A percentile compares a stretch with the other conserved stretches of the same genome.
These are phyloP conservation scores for Colletotrichum shisoi DNA, from an alignment of 2,329 filamentous ascomycete genomes.

Conservation along the genomic window DNA sequence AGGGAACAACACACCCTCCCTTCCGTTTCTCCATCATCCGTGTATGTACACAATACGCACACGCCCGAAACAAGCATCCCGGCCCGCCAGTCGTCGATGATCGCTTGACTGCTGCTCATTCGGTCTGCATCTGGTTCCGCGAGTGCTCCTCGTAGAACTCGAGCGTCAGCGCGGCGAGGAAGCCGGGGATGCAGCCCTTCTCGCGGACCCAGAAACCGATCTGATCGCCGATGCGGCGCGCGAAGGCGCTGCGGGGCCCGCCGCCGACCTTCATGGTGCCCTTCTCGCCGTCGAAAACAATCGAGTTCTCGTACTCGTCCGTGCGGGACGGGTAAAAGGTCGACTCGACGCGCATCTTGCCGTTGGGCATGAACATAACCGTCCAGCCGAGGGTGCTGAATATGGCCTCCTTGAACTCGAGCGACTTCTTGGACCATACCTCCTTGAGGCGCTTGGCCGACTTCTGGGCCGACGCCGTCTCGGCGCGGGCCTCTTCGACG, in stretches of 20 bases:
- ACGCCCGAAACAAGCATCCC: neutral
- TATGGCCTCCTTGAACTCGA: conserved; percentile 95
- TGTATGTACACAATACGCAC: neutral
- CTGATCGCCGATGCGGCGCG: conserved; percentile 80
- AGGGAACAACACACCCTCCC: no score
- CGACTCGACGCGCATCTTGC: conserved; percentile 88
- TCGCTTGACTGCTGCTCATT: conserved; percentile 1
- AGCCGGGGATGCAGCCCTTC: conserved; percentile 90
- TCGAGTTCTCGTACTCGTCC: conserved; percentile 75
- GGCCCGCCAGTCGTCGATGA: neutral
- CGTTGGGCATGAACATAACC: conserved; percentile 95
- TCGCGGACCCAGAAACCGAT: conserved; percentile 97
- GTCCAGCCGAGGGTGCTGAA: conserved; percentile 93
- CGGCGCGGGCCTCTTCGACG: conserved; percentile 73
- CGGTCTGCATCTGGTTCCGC: conserved; percentile 41
- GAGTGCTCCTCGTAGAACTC: conserved; percentile 85
- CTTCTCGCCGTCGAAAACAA: conserved; percentile 89
- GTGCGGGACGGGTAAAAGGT: conserved; percentile 77
- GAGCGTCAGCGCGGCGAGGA: conserved; percentile 86
- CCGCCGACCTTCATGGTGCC: conserved; percentile 98
- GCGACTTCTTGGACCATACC: conserved; percentile 88
- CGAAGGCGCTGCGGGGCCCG: conserved; percentile 86
- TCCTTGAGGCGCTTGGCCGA: conserved; percentile 85
- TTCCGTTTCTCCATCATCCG: neutral
- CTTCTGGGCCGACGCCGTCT: conserved; percentile 79